Evolutionary conservation across 805 yeast genomes (phyloP).

Genomic region (Isabelozyma rhagii): DNA sequence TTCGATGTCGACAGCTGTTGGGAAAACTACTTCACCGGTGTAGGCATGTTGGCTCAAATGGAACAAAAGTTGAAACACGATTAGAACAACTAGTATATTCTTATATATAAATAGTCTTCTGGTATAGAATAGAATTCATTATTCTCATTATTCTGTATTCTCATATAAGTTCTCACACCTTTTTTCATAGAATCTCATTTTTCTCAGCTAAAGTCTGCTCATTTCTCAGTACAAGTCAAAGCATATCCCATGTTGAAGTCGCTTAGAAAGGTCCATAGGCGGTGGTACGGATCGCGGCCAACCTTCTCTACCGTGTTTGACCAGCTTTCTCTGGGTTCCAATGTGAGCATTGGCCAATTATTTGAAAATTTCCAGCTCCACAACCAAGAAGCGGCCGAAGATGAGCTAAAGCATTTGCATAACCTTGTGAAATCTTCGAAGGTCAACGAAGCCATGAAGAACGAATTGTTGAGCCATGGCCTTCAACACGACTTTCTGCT

Average conservation of each 20-base stretch:
- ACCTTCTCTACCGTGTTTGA: not conserved
- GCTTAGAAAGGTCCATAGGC: not conserved
- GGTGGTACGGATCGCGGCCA: not conserved
- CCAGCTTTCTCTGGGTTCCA: not conserved
- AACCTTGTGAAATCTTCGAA: not conserved
- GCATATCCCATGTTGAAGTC: not conserved
- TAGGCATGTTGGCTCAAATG: conserved; percentile 48
- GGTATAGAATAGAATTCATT: not conserved
- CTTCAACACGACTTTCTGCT: conserved; percentile 17
- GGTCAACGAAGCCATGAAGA: not conserved
- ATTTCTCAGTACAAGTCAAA: too few species aligned
- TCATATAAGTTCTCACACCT: too few species aligned
- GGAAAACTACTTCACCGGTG: conserved; percentile 50
- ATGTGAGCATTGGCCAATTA: not conserved
- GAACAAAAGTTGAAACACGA: conserved; percentile 21
- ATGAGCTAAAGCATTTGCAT: not conserved
- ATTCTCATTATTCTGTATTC: not conserved
- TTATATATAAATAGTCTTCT: too few species aligned
- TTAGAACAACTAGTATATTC: not conserved
- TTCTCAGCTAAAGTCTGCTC: too few species aligned
- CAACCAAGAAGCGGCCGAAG: not conserved
- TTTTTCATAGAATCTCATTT: too few species aligned
- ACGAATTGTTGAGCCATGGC: conserved; percentile 13
- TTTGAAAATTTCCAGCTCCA: not conserved
- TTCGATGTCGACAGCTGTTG: conserved; percentile 41